These are phyloP conservation scores for Myriangium duriaei DNA, from an alignment of 2,329 filamentous ascomycete genomes.

Conservation along the genomic window DNA sequence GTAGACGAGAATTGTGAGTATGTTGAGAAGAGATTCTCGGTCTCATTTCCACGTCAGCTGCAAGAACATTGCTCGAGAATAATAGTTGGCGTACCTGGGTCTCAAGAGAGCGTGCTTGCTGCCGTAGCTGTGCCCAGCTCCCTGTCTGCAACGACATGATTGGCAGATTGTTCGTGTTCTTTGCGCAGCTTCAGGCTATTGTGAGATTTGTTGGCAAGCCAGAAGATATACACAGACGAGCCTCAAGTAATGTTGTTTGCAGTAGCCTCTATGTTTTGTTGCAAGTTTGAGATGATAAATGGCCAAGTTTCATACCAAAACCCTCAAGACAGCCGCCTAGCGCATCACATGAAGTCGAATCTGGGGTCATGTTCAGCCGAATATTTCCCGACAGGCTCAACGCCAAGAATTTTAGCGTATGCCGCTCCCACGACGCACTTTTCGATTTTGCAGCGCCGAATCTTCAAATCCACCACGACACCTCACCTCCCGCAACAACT, in stretches of 20 bases:
- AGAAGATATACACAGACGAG: too few species aligned
- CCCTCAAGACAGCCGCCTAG: not conserved
- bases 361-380: not conserved
- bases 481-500: slow-evolving; percentile 3
- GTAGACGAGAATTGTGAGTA: slow-evolving; percentile 86
- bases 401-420: slow-evolving; percentile 7
- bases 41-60: slow-evolving; percentile 39
- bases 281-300: too few species aligned
- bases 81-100: slow-evolving; percentile 54
- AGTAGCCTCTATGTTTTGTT: too few species aligned
- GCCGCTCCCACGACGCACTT: slow-evolving; percentile 9
- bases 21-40: slow-evolving; percentile 66
- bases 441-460: slow-evolving; percentile 8
- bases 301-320: slow-evolving; percentile 1
- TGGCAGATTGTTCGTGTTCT: too few species aligned
- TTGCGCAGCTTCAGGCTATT: too few species aligned
- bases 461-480: slow-evolving; percentile 7
- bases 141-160: slow-evolving; percentile 9
- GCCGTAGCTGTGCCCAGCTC: slow-evolving; percentile 84
- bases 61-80: not conserved
- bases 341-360: too few species aligned
- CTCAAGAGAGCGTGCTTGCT: slow-evolving; percentile 80
- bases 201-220: not conserved
- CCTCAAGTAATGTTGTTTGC: too few species aligned
- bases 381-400: not conserved